Conservation (phyloP, 2,329 filamentous ascomycete genomes). For the Trichoderma lentiforme region DNA sequence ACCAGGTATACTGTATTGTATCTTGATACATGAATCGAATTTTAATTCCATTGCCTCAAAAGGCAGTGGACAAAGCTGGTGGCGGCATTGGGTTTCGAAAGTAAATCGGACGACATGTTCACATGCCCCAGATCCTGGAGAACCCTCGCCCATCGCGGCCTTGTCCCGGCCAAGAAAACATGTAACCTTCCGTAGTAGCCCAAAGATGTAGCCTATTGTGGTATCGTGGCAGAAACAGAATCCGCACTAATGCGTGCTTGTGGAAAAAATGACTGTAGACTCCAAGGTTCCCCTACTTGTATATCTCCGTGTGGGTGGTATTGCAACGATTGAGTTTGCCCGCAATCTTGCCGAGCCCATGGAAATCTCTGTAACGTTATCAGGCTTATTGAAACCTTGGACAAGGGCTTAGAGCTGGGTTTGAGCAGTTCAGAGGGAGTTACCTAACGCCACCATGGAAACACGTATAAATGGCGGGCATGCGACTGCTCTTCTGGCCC, state of each 20-base stretch:
- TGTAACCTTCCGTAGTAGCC: background rate
- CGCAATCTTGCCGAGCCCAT: constrained; percentile 13
- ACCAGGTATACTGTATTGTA: background rate
- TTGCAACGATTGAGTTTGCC: background rate
- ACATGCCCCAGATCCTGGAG: background rate
- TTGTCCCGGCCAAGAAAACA: background rate
- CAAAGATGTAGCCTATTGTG: background rate
- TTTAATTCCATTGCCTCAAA: background rate
- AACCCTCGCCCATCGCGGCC: background rate
- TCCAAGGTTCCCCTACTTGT: background rate
- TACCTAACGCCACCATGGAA: background rate
- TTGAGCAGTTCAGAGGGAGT: background rate
- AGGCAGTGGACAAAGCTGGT: too few species aligned
- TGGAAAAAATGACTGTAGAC: background rate
- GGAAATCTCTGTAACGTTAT: constrained; percentile 2
- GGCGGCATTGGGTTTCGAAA: too few species aligned
- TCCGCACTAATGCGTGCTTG: background rate
- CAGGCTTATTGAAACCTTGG: background rate
- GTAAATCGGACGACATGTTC: background rate
- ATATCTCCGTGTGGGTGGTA: background rate
- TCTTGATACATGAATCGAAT: background rate
- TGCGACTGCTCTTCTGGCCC: background rate
- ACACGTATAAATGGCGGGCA: background rate
- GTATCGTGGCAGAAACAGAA: background rate
- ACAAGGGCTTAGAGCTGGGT: background rate